Percentiles rank a stretch among this genome's conserved stretches.
Evolutionary conservation across 345 rosid genomes (phyloP).

Genomic region (Trapa incisa): DNA sequence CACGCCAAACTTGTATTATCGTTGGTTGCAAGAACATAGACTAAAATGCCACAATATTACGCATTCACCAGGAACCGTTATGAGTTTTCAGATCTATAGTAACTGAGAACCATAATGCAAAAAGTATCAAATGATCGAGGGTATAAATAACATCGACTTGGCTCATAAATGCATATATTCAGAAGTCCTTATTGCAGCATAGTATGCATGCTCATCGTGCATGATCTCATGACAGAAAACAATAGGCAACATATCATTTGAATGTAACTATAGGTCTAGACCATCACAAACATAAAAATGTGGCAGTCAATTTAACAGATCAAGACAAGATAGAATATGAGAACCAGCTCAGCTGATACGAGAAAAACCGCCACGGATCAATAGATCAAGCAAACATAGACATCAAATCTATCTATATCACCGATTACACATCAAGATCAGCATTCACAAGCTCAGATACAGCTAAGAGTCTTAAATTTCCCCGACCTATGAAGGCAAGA

Average conservation of each 20-base stretch:
- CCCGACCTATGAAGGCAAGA: neutral
- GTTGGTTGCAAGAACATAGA: neutral
- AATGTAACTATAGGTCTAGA: neutral
- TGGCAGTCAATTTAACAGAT: neutral
- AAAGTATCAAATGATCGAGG: neutral
- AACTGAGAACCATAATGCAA: neutral
- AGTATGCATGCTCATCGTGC: too few species aligned
- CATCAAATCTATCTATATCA: neutral
- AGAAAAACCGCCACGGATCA: neutral
- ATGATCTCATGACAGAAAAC: too few species aligned
- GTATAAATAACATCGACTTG: neutral
- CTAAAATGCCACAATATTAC: neutral
- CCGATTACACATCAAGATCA: neutral
- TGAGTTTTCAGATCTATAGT: neutral
- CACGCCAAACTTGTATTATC: neutral
- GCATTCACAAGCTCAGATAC: neutral
- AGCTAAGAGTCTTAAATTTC: neutral
- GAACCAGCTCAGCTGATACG: neutral
- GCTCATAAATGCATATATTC: too few species aligned
- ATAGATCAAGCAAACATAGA: neutral
- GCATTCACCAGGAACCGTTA: neutral
- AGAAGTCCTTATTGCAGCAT: too few species aligned
- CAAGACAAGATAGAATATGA: neutral
- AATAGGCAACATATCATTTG: too few species aligned
- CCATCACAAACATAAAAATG: neutral